Evolutionary conservation across 805 yeast genomes (phyloP).

Genomic region (Candida xyloterini): DNA sequence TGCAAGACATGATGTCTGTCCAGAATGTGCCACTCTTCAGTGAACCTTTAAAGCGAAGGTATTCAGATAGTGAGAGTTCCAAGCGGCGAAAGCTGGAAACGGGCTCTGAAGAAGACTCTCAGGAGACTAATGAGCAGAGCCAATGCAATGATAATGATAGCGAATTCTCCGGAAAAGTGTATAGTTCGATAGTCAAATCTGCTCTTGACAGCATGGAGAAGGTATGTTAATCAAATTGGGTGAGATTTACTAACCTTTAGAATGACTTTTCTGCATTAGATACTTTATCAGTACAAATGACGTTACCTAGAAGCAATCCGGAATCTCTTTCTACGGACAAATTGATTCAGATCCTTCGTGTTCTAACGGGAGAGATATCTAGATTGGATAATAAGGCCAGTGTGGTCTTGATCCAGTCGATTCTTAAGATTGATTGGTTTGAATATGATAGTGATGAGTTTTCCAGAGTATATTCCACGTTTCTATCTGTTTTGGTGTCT

Average conservation of each 20-base stretch:
- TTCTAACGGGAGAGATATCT: conserved; percentile 62
- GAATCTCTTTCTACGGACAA: conserved; percentile 55
- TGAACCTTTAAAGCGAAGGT: conserved; percentile 9
- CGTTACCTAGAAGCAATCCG: conserved; percentile 46
- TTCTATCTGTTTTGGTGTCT: conserved; percentile 74
- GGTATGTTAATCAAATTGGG: conserved; percentile 37
- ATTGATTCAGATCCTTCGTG: conserved; percentile 52
- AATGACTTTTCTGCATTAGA: conserved; percentile 56
- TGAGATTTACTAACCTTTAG: conserved; percentile 20
- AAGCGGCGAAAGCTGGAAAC: conserved; percentile 5
- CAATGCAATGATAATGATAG: conserved; percentile 1
- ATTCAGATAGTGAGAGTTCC: conserved; percentile 5
- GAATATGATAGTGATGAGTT: conserved; percentile 35
- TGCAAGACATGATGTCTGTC: conserved; percentile 21
- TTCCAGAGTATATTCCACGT: conserved; percentile 59
- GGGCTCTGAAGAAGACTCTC: background rate
- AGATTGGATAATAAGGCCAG: conserved; percentile 60
- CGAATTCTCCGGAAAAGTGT: conserved; percentile 27
- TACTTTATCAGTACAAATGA: conserved; percentile 56
- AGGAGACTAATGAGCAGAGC: background rate
- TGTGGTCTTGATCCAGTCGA: conserved; percentile 52
- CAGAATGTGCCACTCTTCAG: conserved; percentile 15
- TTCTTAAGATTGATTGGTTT: conserved; percentile 68
- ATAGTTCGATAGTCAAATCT: conserved; percentile 47
- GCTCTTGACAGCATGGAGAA: conserved; percentile 70